phyloP scores from a whole-genome alignment of 2,329 filamentous ascomycete species.

The Drechmeria coniospora region DNA sequence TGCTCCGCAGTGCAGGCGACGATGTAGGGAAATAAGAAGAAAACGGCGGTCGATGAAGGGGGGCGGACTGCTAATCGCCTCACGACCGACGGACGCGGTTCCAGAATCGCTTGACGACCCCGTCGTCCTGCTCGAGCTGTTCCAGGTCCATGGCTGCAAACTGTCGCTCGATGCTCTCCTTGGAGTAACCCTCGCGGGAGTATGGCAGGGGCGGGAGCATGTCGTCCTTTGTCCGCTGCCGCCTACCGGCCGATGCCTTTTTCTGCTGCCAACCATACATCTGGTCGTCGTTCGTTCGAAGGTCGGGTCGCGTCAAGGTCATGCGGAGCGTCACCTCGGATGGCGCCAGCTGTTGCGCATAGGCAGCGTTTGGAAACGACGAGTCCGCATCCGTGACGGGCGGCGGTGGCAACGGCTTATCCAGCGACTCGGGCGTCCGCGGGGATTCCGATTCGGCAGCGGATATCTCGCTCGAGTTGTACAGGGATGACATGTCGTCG shows the following conservation, averaged over 20 bases:
- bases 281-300: constrained; percentile 59
- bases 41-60: too few relatives aligned
- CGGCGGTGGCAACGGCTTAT: constrained; percentile 20
- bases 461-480: constrained; percentile 39
- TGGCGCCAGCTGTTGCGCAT: constrained; percentile 35
- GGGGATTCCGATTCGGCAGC: constrained; percentile 44
- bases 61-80: too few relatives aligned
- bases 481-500: constrained; percentile 40
- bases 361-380: constrained; percentile 19
- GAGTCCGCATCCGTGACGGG: constrained; percentile 11
- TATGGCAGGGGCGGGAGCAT: constrained; percentile 14
- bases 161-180: constrained; percentile 38
- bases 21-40: too few relatives aligned
- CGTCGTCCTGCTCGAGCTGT: constrained; percentile 25
- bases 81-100: constrained; percentile 38
- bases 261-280: constrained; percentile 61
- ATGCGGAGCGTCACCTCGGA: constrained; percentile 92
- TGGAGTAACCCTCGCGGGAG: constrained; percentile 21
- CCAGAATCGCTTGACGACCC: constrained; percentile 49
- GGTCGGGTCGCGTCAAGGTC: constrained; percentile 81
- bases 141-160: constrained; percentile 38
- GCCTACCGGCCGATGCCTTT: constrained; percentile 23
- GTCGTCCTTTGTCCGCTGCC: constrained; percentile 22
- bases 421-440: constrained; percentile 35
- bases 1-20: too few relatives aligned